A percentile compares a stretch with the other conserved stretches of the same genome.
These are phyloP conservation scores for Podospora australis DNA, from an alignment of 495 filamentous ascomycete species.

Conservation along the genomic window DNA sequence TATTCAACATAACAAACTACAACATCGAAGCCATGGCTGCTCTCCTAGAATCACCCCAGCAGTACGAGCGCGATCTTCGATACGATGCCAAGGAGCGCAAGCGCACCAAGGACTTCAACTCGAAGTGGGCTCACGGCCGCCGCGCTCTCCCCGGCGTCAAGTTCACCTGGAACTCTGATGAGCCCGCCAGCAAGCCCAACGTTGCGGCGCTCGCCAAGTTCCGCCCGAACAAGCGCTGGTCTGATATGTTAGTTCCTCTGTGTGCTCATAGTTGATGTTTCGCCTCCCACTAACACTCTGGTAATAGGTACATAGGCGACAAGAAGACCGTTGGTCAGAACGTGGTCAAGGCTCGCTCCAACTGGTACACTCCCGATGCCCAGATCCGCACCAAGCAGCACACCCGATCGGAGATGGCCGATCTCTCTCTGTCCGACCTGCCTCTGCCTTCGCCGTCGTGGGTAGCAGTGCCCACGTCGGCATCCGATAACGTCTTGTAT, in stretches of 20 bases:
- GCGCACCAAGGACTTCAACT: conserved; percentile 35
- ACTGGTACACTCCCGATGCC: conserved; percentile 10
- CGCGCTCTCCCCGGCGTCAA: conserved; percentile 22
- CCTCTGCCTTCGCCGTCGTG: conserved; percentile 24
- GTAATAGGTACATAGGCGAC: conserved; percentile 8
- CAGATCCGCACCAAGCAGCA: conserved; percentile 24
- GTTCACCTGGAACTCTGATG: conserved; percentile 2
- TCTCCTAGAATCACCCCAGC: conserved; percentile 10
- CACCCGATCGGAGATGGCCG: conserved; percentile 27
- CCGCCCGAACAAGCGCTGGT: conserved; percentile 18
- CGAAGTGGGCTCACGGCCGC: conserved; percentile 38
- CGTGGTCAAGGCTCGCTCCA: conserved; percentile 28
- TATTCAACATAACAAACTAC: too few relatives aligned
- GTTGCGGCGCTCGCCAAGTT: conserved; percentile 25
- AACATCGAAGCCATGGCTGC: too few relatives aligned
- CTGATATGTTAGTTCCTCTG: conserved; percentile 9
- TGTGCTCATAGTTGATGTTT: too few relatives aligned
- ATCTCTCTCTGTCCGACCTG: conserved; percentile 8
- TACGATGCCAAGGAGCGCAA: conserved; percentile 36
- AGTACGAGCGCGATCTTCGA: conserved; percentile 38
- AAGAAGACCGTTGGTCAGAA: conserved; percentile 26
- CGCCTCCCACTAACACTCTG: conserved; percentile 1
- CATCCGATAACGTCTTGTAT: conserved; percentile 36
- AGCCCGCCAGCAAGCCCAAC: conserved; percentile 6
- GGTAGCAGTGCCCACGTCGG: conserved; percentile 17